These are phyloP conservation scores for Discostella pseudostelligera DNA, from an alignment of 108 stramenopile species.

Conservation along the genomic window DNA sequence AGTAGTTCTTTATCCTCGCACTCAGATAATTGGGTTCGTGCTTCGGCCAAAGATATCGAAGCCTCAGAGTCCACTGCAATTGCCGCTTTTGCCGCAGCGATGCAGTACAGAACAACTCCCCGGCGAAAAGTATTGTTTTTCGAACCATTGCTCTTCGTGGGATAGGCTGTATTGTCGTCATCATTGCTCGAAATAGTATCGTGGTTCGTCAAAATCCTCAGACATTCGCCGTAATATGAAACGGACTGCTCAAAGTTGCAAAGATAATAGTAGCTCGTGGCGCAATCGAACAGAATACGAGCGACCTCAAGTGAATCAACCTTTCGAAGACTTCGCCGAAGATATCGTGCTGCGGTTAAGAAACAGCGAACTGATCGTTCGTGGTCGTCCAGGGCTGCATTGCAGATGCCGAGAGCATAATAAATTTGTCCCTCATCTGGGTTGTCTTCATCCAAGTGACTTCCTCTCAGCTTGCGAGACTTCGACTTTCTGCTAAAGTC, in stretches of 20 bases:
- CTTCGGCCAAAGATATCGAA: constrained; percentile 28
- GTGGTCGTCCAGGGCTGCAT: constrained; percentile 46
- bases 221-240: constrained; percentile 36
- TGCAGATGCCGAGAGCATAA: constrained; percentile 38
- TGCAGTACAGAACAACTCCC: constrained; percentile 34
- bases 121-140: constrained; percentile 13
- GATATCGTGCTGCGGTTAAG: constrained; percentile 43
- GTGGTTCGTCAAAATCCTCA: constrained; percentile 27
- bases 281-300: constrained; percentile 45
- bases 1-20: constrained; percentile 27
- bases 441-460: constrained; percentile 28
- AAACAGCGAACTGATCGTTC: constrained; percentile 49
- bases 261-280: constrained; percentile 47
- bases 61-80: constrained; percentile 16
- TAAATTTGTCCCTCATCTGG: constrained; percentile 44
- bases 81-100: constrained; percentile 17
- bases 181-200: neutral
- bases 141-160: neutral
- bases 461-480: constrained; percentile 14
- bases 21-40: constrained; percentile 22
- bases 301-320: constrained; percentile 40
- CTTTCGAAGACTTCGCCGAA: constrained; percentile 30
- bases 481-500: constrained; percentile 28
- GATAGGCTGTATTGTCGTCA: neutral
- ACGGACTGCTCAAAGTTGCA: constrained; percentile 45